These are phyloP conservation scores for Phlebiopsis flavidoalba DNA, from an alignment of 768 basidiomycete species.

Conservation along the genomic window DNA sequence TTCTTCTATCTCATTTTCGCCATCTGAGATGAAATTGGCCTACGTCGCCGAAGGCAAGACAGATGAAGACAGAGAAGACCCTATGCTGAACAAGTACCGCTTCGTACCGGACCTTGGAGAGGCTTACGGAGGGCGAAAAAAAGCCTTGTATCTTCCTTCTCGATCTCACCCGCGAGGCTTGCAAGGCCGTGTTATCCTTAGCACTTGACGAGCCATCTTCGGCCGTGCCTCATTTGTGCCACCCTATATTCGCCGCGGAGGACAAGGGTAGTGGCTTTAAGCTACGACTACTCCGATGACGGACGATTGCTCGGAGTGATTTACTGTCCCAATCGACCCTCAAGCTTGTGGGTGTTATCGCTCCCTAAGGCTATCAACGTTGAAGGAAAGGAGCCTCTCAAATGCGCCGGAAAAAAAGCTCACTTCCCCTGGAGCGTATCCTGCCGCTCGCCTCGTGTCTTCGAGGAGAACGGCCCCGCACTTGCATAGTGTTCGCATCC, in stretches of 20 bases:
- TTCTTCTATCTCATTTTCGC: slow-evolving; percentile 48
- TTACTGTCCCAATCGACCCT: slow-evolving; percentile 54
- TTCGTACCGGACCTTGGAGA: slow-evolving; percentile 64
- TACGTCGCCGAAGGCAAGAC: slow-evolving; percentile 57
- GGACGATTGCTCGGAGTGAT: slow-evolving; percentile 55
- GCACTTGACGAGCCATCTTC: slow-evolving; percentile 8
- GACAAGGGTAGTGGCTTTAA: slow-evolving; percentile 49
- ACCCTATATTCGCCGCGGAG: slow-evolving; percentile 44
- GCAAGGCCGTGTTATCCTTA: slow-evolving; percentile 2
- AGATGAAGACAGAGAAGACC: slow-evolving; percentile 18
- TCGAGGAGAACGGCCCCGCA: slow-evolving; percentile 20
- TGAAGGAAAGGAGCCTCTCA: slow-evolving; percentile 10
- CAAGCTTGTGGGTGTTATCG: slow-evolving; percentile 49
- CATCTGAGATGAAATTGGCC: slow-evolving; percentile 44
- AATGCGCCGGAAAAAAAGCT: slow-evolving; percentile 31
- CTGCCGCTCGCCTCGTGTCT: slow-evolving; percentile 56
- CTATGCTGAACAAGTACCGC: slow-evolving; percentile 38
- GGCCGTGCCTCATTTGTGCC: slow-evolving; percentile 41
- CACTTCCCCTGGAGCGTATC: slow-evolving; percentile 38
- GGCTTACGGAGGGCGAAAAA: slow-evolving; percentile 43
- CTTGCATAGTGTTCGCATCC: slow-evolving; percentile 49
- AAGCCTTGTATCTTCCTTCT: slow-evolving; percentile 52
- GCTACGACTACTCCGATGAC: slow-evolving; percentile 55
- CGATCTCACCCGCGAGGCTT: slow-evolving; percentile 30
- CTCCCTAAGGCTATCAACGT: slow-evolving; percentile 17